phyloP scores from a whole-genome alignment of 73 alveolate genomes.

The Paramecium primaurelia region DNA sequence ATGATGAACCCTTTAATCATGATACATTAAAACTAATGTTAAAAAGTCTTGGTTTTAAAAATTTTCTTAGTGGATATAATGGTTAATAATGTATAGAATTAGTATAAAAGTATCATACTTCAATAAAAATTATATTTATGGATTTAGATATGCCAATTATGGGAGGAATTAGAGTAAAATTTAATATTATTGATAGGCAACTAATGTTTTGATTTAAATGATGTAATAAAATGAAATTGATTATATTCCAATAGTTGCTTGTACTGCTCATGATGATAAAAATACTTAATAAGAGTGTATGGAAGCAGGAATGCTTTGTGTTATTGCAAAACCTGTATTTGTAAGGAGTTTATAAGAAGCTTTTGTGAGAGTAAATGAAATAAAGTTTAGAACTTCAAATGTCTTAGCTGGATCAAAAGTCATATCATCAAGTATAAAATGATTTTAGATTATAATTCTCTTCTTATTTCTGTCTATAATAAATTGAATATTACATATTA shows the following conservation, averaged over 20 bases:
- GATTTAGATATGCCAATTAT: constrained; percentile 52
- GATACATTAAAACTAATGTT: not conserved
- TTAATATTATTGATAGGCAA: not conserved
- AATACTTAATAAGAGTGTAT: not conserved
- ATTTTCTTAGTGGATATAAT: not conserved
- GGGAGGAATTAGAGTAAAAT: constrained; percentile 15
- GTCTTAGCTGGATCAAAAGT: not conserved
- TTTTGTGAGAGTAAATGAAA: not conserved
- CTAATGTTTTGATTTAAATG: not conserved
- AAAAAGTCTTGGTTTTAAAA: not conserved
- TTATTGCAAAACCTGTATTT: constrained; percentile 25
- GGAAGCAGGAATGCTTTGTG: constrained; percentile 16
- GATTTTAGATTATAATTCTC: not conserved
- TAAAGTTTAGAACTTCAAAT: not conserved
- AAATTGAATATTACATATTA: not conserved
- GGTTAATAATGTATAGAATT: constrained; percentile 39
- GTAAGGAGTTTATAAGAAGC: not conserved
- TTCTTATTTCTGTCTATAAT: not conserved
- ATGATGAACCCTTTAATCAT: constrained; percentile 52
- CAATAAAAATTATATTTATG: not conserved
- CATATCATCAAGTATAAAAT: not conserved
- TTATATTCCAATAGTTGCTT: not conserved
- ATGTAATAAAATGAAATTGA: not conserved
- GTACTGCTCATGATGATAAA: constrained; percentile 49
- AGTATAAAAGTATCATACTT: not conserved